Base-by-base conservation (phyloP, 371 early-diverging fungal species). In the Apophysomyces ossiformis region DNA sequence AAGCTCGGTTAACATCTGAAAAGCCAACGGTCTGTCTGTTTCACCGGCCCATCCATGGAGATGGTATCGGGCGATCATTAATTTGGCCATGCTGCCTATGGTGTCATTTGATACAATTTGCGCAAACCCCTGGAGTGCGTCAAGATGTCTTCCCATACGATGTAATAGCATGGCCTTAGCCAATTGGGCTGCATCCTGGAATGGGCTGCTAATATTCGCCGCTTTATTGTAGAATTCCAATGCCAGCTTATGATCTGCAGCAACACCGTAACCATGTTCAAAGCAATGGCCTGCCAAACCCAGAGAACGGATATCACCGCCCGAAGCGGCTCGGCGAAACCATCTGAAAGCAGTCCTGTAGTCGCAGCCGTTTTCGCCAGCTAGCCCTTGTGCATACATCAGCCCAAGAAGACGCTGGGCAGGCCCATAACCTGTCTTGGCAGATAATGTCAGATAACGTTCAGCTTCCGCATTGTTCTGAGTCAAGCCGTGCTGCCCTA, bases 251-350 rank as follows among this genome's bases (percentile, higher is more conserved):
- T 65, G 45, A 60, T 89, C 82, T 57, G 79, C 70, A 16, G 81
- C 69, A 6, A 89, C 83, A 21, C 93, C 92, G 37, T 89, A 70
- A 7, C 93, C 94, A 64, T 92, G 78, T 37, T 89, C 85, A 63
- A 88, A 92, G 21, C 86, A 89, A 61, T 84, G 78, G 0, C 91
- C 94, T 13, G 92, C 72, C 35, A 88, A 88, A 61, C 89, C 87
- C 61, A 89, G 82, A 12, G 93, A 91, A 7, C 88, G 63, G 2
- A 83, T 78, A 63, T 90, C 81, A 9, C 87, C 87, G 45, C 82
- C 78, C 3, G 77, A 66, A 0, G 92, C 91, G 13, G 92, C 85
- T 43, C 70, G 78, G 15, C 74, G 67, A 75, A 91, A 93, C 87
- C 89, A 89, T 1, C 69, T 56, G 6, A 90, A 80, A 0, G 93